phyloP scores from a whole-genome alignment of 1,284 basidiomycete genomes.

The Marasmius fiardii region DNA sequence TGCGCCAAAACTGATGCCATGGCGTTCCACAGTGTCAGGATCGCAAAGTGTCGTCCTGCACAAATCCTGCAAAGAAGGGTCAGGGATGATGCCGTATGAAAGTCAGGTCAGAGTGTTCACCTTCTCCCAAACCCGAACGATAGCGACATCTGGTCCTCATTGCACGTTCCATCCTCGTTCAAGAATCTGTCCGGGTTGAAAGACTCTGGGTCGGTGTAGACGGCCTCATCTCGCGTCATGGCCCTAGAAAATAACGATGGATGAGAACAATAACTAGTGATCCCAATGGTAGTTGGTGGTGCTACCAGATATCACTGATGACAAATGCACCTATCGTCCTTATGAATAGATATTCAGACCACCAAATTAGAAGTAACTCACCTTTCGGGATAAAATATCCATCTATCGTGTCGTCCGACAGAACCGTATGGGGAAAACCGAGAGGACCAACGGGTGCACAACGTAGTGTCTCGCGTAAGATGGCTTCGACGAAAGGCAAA shows the following conservation, averaged over 20 bases:
- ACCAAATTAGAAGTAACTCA: background rate
- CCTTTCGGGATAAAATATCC: constrained; percentile 10
- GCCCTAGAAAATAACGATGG: background rate
- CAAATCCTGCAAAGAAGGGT: constrained; percentile 6
- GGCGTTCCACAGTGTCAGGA: constrained; percentile 9
- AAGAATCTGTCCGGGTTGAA: constrained; percentile 16
- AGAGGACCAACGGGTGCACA: constrained; percentile 6
- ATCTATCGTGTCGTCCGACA: constrained; percentile 2
- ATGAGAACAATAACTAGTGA: no score
- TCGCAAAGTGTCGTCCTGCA: constrained; percentile 12
- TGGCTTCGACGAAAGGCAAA: constrained; percentile 6
- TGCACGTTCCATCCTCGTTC: constrained; percentile 9
- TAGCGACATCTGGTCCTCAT: constrained; percentile 2
- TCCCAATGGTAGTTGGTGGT: no score
- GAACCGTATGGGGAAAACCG: constrained; percentile 1
- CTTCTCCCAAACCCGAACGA: constrained; percentile 2
- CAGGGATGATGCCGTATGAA: background rate
- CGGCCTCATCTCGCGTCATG: constrained; percentile 1
- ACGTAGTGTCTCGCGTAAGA: constrained; percentile 6
- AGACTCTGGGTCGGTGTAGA: constrained; percentile 10
- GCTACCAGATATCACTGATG: background rate
- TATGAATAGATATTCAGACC: constrained; percentile 9
- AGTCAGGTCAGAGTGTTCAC: background rate
- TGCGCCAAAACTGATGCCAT: constrained; percentile 13
- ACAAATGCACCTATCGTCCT: background rate